A percentile compares a stretch with the other conserved stretches of the same genome.
Conservation (phyloP, 2,329 filamentous ascomycete species). For the Alternaria rosae region DNA sequence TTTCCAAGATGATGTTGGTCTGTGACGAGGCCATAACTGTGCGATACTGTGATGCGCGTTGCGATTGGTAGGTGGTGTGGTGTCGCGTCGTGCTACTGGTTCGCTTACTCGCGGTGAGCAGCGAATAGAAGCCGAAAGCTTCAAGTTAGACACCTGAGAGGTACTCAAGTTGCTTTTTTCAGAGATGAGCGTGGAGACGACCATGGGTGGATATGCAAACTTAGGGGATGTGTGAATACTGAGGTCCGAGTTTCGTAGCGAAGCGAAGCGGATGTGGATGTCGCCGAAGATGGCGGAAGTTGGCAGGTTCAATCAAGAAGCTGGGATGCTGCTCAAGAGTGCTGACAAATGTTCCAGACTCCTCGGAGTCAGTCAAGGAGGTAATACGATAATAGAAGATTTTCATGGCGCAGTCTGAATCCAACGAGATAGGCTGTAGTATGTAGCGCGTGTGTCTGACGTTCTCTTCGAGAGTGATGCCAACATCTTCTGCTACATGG, state of each 20-base stretch:
- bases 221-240: slow-evolving; percentile 26
- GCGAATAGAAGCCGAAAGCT: slow-evolving; percentile 35
- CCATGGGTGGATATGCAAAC: slow-evolving; percentile 28
- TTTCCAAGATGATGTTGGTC: slow-evolving; percentile 15
- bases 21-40: slow-evolving; percentile 17
- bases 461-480: background rate
- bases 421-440: background rate
- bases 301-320: background rate
- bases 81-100: slow-evolving; percentile 34
- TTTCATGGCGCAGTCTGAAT: background rate
- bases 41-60: slow-evolving; percentile 29
- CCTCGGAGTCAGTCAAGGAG: background rate
- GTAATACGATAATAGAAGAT: background rate
- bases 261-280: background rate
- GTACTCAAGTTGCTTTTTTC: slow-evolving; percentile 13
- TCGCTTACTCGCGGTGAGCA: slow-evolving; percentile 33
- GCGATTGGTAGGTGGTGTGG: slow-evolving; percentile 34
- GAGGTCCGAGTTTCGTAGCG: background rate
- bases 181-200: slow-evolving; percentile 17
- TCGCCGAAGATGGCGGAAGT: background rate
- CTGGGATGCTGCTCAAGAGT: background rate
- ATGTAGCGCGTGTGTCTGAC: background rate
- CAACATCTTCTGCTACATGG: background rate
- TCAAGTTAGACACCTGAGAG: slow-evolving; percentile 20
- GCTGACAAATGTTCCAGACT: background rate